Evolutionary conservation across 2,329 filamentous ascomycete species (phyloP), one percentile per base, ranked within the genome.

Genomic region (Trichocomaceae sp.): DNA sequence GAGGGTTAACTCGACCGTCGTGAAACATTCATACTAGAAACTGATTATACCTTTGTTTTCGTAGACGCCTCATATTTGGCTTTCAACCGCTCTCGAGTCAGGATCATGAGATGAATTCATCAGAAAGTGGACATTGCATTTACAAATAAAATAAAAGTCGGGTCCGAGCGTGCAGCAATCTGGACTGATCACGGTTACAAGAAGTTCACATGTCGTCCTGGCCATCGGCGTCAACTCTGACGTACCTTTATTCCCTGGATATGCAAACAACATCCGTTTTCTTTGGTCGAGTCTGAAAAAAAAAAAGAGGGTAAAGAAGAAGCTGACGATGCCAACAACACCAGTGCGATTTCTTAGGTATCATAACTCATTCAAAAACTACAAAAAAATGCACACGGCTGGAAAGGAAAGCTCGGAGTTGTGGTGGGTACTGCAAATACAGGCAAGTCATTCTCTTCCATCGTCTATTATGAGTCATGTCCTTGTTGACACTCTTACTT

Each of bases 351-450:
- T 78, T 73, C 60, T 62, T 67, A 55, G 75, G 75, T 50, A 63
- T 65, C 2, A 57, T 67, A 3, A 49, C 71, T 3, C 72, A 76
- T 57, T 68, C 0, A 64, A 62, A 5, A 57, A 64, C 1, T 74
- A 74, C 56, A 66, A 59, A n/a, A 65, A 63, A n/a, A n/a, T 41
- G 60, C 69, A 15, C 59, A 60, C 9, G 45, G 53, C 4, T 73
- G 66, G 62, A 64, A 64, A 19, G 73, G 73, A 26, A 76, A 77
- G 52, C 68, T 67, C 31, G 76, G 71, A 5, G 60, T 78, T 31
- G 71, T 79, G 1, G 64, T 79, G 15, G 76, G 77, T 23, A 72
- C 71, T 17, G 77, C 72, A 50, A 79, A 79, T 58, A 77, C 75
- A 0, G 75, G 71, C 48, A 42, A 37, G 39, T 41, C 26, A 20